Conservation (phyloP, 2,329 filamentous ascomycete species). For the Neofusicoccum parvum region DNA sequence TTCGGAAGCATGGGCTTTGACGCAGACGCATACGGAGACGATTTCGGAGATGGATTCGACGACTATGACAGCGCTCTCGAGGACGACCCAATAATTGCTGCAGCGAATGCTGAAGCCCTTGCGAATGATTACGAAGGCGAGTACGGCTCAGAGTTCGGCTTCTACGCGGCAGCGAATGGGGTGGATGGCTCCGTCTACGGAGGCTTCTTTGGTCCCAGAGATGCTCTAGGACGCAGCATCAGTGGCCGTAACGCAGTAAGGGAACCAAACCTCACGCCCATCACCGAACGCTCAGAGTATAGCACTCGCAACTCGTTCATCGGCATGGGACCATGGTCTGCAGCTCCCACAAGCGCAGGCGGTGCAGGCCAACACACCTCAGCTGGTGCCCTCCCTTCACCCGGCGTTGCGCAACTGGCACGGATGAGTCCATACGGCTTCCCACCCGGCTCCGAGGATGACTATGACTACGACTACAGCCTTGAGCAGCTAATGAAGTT, state of each 20-base stretch:
- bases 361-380: not conserved
- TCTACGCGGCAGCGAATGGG: conserved; percentile 69
- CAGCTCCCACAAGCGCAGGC: conserved; percentile 38
- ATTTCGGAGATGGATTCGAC: conserved; percentile 51
- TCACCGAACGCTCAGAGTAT: conserved; percentile 94
- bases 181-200: conserved; percentile 71
- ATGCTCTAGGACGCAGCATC: conserved; percentile 63
- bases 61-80: conserved; percentile 51
- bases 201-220: conserved; percentile 82
- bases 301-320: conserved; percentile 92
- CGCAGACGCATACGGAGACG: conserved; percentile 54
- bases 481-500: conserved; percentile 72
- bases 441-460: conserved; percentile 46
- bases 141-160: conserved; percentile 95
- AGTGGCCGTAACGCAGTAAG: conserved; percentile 67
- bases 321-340: conserved; percentile 59
- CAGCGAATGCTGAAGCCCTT: conserved; percentile 89
- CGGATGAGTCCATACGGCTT: conserved; percentile 57
- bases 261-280: conserved; percentile 92
- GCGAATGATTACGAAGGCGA: conserved; percentile 92
- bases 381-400: conserved; percentile 62
- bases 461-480: conserved; percentile 71
- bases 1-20: conserved; percentile 53
- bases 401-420: conserved; percentile 76
- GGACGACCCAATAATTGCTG: conserved; percentile 90